phyloP scores from a whole-genome alignment of 371 early-diverging fungal genomes.

The Mucor racemosus region DNA sequence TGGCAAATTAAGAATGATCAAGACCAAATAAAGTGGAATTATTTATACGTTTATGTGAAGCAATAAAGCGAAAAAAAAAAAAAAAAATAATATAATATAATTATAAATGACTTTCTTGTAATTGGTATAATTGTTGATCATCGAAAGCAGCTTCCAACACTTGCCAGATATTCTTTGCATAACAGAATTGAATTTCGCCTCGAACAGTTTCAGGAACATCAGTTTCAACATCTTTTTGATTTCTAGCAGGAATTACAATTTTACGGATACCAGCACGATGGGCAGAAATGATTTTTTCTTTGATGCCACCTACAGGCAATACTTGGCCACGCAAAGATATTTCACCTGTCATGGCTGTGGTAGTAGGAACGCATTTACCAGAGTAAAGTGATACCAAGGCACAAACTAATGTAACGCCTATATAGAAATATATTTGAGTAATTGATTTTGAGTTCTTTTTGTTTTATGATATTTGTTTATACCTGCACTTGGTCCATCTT shows the following conservation, averaged over 20 bases:
- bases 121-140: conserved; percentile 29
- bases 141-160: conserved; percentile 68
- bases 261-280: conserved; percentile 78
- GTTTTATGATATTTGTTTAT: conserved; percentile 1
- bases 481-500: conserved; percentile 85
- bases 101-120: conserved; percentile 39
- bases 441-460: not conserved
- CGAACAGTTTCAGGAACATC: conserved; percentile 74
- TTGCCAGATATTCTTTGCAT: conserved; percentile 71
- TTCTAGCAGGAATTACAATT: conserved; percentile 62
- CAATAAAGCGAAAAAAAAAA: not conserved
- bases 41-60: not conserved
- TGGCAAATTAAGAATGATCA: conserved; percentile 76
- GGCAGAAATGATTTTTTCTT: conserved; percentile 88
- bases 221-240: conserved; percentile 61
- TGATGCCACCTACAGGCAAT: conserved; percentile 85
- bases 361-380: conserved; percentile 57
- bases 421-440: not conserved
- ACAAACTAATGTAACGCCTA: conserved; percentile 68
- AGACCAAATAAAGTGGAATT: conserved; percentile 74
- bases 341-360: conserved; percentile 87
- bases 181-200: conserved; percentile 74
- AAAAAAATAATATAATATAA: not conserved
- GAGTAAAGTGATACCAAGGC: conserved; percentile 80
- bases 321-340: conserved; percentile 85